Percentiles rank a stretch among this genome's conserved stretches.
Evolutionary conservation across 2,329 filamentous ascomycete genomes (phyloP).

Genomic region (Xylaria arbuscula): DNA sequence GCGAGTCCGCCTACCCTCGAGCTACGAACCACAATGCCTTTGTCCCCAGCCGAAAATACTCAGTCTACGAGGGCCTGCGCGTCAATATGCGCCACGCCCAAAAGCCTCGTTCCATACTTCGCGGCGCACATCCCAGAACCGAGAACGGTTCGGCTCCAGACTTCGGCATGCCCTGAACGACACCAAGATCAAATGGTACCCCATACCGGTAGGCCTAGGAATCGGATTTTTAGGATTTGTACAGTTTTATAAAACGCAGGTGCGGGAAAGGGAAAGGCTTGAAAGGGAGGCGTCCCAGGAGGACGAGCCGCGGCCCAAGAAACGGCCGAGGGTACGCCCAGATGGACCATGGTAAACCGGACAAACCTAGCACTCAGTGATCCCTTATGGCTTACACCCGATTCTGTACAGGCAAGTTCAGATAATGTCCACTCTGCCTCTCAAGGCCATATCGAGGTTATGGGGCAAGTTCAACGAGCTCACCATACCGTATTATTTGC

Average conservation of each 20-base stretch:
- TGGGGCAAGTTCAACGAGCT: slow-evolving; percentile 95
- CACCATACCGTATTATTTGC: slow-evolving; percentile 85
- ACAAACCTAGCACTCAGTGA: slow-evolving; percentile 12
- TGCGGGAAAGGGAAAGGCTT: slow-evolving; percentile 64
- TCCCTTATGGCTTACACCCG: slow-evolving; percentile 21
- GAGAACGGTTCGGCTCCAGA: slow-evolving; percentile 61
- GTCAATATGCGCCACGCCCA: slow-evolving; percentile 44
- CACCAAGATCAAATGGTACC: slow-evolving; percentile 82
- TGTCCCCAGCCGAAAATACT: slow-evolving; percentile 39
- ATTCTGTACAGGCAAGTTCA: slow-evolving; percentile 76
- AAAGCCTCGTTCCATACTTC: slow-evolving; percentile 56
- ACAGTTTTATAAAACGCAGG: slow-evolving; percentile 82
- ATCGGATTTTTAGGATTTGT: slow-evolving; percentile 85
- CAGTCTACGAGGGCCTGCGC: slow-evolving; percentile 39
- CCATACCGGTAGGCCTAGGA: slow-evolving; percentile 87
- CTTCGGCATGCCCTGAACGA: slow-evolving; percentile 62
- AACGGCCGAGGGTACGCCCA: slow-evolving; percentile 73
- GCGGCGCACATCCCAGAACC: slow-evolving; percentile 55
- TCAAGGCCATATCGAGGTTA: slow-evolving; percentile 88
- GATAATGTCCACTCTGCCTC: slow-evolving; percentile 90
- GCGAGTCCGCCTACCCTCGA: slow-evolving; percentile 32
- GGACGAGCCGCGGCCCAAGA: slow-evolving; percentile 59
- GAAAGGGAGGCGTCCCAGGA: slow-evolving; percentile 58
- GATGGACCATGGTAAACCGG: slow-evolving; percentile 80
- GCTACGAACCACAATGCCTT: slow-evolving; percentile 36